phyloP scores from a whole-genome alignment of 2,329 filamentous ascomycete species.

The Nigrograna mackinnonii region DNA sequence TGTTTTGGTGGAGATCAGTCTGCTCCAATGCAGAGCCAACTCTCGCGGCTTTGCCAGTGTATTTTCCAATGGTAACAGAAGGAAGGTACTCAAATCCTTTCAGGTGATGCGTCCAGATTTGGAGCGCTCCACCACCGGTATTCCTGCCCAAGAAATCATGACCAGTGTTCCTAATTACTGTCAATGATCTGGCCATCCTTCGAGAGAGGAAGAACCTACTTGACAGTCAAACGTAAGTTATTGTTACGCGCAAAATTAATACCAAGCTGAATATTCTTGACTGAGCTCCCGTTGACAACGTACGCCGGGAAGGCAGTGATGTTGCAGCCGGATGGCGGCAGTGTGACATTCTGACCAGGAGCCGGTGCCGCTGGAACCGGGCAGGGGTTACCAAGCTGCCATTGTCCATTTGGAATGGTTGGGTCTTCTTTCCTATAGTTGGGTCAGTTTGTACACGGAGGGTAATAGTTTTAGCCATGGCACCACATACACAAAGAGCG shows the following conservation, averaged over 20 bases:
- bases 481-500: constrained; percentile 20
- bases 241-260: constrained; percentile 34
- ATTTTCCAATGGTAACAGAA: constrained; percentile 16
- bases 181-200: constrained; percentile 5
- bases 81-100: constrained; percentile 30
- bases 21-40: constrained; percentile 27
- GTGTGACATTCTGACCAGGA: constrained; percentile 1
- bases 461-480: neutral
- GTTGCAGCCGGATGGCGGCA: constrained; percentile 18
- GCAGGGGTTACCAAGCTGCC: constrained; percentile 21
- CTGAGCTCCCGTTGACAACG: constrained; percentile 26
- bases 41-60: constrained; percentile 26
- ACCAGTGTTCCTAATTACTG: constrained; percentile 24
- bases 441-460: constrained; percentile 1
- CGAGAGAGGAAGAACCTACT: constrained; percentile 13
- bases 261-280: constrained; percentile 28
- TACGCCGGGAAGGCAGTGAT: constrained; percentile 23
- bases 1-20: constrained; percentile 22
- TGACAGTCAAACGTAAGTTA: constrained; percentile 33
- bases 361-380: constrained; percentile 11
- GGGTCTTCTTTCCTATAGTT: constrained; percentile 25
- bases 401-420: constrained; percentile 20
- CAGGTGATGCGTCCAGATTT: constrained; percentile 27
- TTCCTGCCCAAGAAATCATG: constrained; percentile 30
- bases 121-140: constrained; percentile 30